Conservation (phyloP, 148 eudicot genomes). For the Cornus suecica region DNA sequence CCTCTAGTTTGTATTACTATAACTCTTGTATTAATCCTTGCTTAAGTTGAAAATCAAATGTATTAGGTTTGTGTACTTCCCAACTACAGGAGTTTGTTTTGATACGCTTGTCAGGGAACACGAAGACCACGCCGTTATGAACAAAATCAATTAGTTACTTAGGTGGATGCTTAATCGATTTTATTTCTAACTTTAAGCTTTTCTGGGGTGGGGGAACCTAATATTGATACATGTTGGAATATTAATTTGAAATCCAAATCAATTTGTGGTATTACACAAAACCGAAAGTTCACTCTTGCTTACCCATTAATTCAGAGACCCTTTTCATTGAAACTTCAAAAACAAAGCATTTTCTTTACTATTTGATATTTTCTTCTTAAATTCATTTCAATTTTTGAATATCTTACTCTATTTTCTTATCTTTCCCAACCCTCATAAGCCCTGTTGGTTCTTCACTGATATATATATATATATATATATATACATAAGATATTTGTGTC, state of each 20-base stretch:
- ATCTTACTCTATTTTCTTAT: neutral
- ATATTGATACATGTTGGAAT: no score
- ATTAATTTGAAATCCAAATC: no score
- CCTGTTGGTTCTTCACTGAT: neutral
- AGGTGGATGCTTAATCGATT: neutral
- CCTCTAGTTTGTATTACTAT: neutral
- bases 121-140: neutral
- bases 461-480: neutral
- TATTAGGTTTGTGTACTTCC: neutral
- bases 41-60: neutral
- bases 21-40: neutral
- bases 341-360: neutral
- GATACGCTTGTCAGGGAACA: no score
- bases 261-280: neutral
- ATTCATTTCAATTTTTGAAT: neutral
- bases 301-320: neutral
- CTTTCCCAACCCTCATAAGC: neutral
- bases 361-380: no score
- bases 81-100: no score
- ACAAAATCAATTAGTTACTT: neutral
- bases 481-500: slow-evolving; percentile 1
- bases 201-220: no score
- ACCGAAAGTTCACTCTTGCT: neutral
- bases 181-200: no score
- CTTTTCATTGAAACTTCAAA: neutral